A percentile compares a stretch with the other conserved stretches of the same genome.
These are phyloP conservation scores for Aschersonia sp. DNA, from an alignment of 2,329 filamentous ascomycete genomes.

Conservation along the genomic window DNA sequence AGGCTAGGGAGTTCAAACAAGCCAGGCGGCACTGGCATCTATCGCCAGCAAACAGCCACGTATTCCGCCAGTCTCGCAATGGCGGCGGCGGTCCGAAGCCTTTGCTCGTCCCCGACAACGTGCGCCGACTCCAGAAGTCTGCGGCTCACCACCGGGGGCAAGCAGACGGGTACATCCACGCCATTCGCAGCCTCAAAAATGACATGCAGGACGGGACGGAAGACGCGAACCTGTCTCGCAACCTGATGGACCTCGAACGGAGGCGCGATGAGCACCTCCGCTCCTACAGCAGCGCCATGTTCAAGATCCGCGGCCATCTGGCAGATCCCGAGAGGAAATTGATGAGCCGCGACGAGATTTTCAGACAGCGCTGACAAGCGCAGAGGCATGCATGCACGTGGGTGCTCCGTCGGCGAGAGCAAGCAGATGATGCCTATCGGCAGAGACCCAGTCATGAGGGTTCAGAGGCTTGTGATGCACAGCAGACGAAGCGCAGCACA, in stretches of 20 bases:
- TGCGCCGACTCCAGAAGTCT: conserved; percentile 12
- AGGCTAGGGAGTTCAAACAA: conserved; percentile 18
- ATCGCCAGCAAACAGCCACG: conserved; percentile 12
- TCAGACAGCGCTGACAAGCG: conserved; percentile 10
- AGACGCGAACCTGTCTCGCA: background rate
- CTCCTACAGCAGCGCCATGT: conserved; percentile 13
- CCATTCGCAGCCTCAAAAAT: conserved; percentile 8
- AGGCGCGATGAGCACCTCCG: conserved; percentile 12
- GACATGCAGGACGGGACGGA: conserved; percentile 7
- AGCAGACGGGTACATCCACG: conserved; percentile 11
- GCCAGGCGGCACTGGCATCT: conserved; percentile 17
- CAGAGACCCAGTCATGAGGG: no score
- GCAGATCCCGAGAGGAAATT: conserved; percentile 14
- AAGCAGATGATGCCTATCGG: background rate
- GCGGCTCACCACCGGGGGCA: conserved; percentile 17
- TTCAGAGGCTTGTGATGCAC: no score
- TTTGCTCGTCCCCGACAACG: conserved; percentile 8
- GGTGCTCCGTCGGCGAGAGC: background rate
- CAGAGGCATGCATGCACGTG: conserved; percentile 2
- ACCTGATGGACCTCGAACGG: conserved; percentile 9
- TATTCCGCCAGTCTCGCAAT: conserved; percentile 8
- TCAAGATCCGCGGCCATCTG: conserved; percentile 12
- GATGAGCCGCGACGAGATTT: conserved; percentile 13
- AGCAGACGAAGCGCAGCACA: no score
- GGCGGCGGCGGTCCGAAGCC: conserved; percentile 8